Conservation (phyloP, 176 grass and related monocot species). For the Aegilops speltoides region DNA sequence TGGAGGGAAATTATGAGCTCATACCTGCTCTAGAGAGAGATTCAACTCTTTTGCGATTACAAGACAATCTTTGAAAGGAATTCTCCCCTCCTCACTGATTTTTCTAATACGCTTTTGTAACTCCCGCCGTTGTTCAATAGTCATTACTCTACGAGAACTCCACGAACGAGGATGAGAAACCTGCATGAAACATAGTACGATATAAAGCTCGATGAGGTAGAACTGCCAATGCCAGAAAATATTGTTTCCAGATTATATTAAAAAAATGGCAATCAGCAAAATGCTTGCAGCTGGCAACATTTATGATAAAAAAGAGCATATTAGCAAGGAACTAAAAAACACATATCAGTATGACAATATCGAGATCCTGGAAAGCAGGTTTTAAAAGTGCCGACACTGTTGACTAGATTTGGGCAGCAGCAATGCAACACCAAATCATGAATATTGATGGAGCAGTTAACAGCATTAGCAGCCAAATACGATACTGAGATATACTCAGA, state of each 20-base stretch:
- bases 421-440: background rate
- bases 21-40: conserved; percentile 90
- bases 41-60: conserved; percentile 83
- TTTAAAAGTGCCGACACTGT: background rate
- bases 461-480: background rate
- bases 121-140: conserved; percentile 71
- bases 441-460: conserved; percentile 5
- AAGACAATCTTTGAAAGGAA: conserved; percentile 80
- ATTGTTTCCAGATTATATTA: background rate
- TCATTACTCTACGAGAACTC: conserved; percentile 90
- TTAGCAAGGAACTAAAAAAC: conserved; percentile 14
- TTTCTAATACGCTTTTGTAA: conserved; percentile 57
- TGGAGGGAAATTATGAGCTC: conserved; percentile 3
- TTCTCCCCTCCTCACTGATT: conserved; percentile 57
- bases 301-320: conserved; percentile 5
- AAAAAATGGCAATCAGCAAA: background rate
- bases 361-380: background rate
- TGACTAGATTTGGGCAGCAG: background rate
- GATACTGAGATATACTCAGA: background rate
- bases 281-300: conserved; percentile 14
- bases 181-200: conserved; percentile 33
- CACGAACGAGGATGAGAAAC: conserved; percentile 75
- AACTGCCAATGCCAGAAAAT: background rate
- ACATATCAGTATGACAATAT: conserved; percentile 5
- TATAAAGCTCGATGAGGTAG: background rate